Evolutionary conservation across 2,329 filamentous ascomycete species (phyloP).

Genomic region (Thyridium curvatum): DNA sequence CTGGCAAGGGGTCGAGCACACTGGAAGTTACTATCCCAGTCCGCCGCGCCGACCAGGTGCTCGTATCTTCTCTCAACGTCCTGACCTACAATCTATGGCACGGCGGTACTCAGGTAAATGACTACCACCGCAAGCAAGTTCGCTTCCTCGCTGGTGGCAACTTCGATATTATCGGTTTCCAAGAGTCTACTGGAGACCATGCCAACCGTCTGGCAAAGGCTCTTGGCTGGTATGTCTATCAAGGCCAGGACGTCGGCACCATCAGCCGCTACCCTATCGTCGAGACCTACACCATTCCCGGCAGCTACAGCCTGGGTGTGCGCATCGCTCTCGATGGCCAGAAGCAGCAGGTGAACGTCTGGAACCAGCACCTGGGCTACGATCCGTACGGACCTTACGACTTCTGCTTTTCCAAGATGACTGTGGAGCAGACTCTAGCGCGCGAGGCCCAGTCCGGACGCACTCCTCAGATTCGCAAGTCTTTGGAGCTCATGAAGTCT

Average conservation of each 20-base stretch:
- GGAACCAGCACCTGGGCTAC: constrained; percentile 27
- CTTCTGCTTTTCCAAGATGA: constrained; percentile 30
- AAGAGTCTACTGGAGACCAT: constrained; percentile 25
- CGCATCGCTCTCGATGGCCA: constrained; percentile 26
- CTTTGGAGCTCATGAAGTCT: constrained; percentile 22
- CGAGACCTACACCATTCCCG: constrained; percentile 11
- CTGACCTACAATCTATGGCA: constrained; percentile 33
- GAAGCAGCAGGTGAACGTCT: constrained; percentile 21
- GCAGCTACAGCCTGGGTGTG: constrained; percentile 20
- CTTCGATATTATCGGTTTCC: constrained; percentile 29
- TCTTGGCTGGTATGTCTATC: constrained; percentile 30
- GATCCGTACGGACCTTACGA: constrained; percentile 36
- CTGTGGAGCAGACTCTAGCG: constrained; percentile 22
- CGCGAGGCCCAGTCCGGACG: constrained; percentile 28
- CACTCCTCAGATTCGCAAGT: constrained; percentile 28
- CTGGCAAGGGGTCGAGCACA: constrained; percentile 15
- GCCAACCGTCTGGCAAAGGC: constrained; percentile 25
- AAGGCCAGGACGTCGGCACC: constrained; percentile 21
- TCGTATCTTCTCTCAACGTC: constrained; percentile 26
- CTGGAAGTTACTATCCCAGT: constrained; percentile 26
- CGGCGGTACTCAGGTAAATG: constrained; percentile 25
- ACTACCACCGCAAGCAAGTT: constrained; percentile 31
- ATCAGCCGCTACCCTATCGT: constrained; percentile 32
- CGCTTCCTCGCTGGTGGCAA: constrained; percentile 22
- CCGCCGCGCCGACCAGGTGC: constrained; percentile 11